Evolutionary conservation across 208 protist genomes (phyloP), one percentile per base, ranked within the genome.

Genomic region (Crithidia acanthocephali): DNA sequence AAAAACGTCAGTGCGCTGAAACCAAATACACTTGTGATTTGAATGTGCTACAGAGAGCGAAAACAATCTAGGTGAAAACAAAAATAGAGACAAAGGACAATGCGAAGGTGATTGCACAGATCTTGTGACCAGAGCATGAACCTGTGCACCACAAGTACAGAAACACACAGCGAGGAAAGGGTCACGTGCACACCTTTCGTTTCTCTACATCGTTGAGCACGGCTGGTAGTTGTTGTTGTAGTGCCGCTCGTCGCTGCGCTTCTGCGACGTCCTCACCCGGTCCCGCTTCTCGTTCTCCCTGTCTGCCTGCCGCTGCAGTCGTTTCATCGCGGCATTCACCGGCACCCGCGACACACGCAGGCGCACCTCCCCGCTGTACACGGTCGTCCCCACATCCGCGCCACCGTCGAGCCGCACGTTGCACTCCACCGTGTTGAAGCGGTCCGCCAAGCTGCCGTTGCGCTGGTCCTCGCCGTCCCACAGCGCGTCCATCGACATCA

Each of bases 331-430:
- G 0, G 69, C 76, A 22, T 79, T 67, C 32, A 81, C 70, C 28
- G 85, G 72, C 27, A 87, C 83, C 23, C 79, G 83, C 23, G 52
- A 79, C 13, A 93, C 23, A 2, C 79, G 80, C 75, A 93, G 64
- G 4, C 79, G 68, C 20, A 93, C 30, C 67, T 84, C 65, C 0
- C 76, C 84, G 20, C 72, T 75, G 37, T 68, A 81, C 20, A 80
- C 53, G 22, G 58, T 33, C 16, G 55, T 40, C 0, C 72, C 64
- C 6, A 69, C 52, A 8, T 25, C 47, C 11, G 56, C 32, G 9
- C 76, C 74, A 27, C 73, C 69, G 20, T 48, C 45, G 1, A 88
- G 70, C 3, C 60, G 63, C 18, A 83, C 59, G 27, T 40, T 86
- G 65, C 56, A 74, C 70, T 79, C 71, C 52, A 70, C 70, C 23